Evolutionary conservation across 2,329 filamentous ascomycete species (phyloP).

Genomic region (Magnaporthiopsis incrustans): DNA sequence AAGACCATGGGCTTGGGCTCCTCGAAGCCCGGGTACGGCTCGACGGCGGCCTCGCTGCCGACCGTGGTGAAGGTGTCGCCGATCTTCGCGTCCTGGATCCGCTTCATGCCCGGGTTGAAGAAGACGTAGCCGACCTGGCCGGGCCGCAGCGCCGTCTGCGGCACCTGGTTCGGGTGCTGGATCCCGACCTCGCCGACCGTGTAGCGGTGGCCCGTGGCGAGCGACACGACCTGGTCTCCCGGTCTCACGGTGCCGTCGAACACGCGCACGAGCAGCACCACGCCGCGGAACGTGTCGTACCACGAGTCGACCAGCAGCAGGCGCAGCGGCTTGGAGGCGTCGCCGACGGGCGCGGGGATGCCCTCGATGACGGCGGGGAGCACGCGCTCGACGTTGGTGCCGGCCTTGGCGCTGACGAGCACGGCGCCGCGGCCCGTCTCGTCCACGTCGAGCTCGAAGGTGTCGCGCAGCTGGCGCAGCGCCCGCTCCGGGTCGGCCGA

Average conservation of each 20-base stretch:
- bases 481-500: slow-evolving; percentile 83
- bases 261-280: slow-evolving; percentile 81
- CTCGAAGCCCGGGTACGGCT: slow-evolving; percentile 84
- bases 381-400: slow-evolving; percentile 75
- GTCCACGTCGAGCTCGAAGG: slow-evolving; percentile 78
- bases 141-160: slow-evolving; percentile 71
- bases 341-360: slow-evolving; percentile 73
- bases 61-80: slow-evolving; percentile 89
- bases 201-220: slow-evolving; percentile 84
- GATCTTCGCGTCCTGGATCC: slow-evolving; percentile 88
- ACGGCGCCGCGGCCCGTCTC: slow-evolving; percentile 44
- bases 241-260: slow-evolving; percentile 81
- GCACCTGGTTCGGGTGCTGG: slow-evolving; percentile 82
- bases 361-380: slow-evolving; percentile 78
- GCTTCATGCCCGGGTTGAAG: slow-evolving; percentile 98
- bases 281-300: slow-evolving; percentile 95
- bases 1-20: slow-evolving; percentile 99
- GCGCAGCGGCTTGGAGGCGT: slow-evolving; percentile 61
- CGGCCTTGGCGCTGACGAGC: slow-evolving; percentile 85
- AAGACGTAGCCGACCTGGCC: slow-evolving; percentile 95
- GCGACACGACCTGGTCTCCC: slow-evolving; percentile 79
- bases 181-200: slow-evolving; percentile 94
- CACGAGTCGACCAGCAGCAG: slow-evolving; percentile 93
- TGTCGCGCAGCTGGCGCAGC: slow-evolving; percentile 74
- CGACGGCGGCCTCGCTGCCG: slow-evolving; percentile 66